phyloP scores from a whole-genome alignment of 768 basidiomycete species.

The Leccinum subgranulosum region DNA sequence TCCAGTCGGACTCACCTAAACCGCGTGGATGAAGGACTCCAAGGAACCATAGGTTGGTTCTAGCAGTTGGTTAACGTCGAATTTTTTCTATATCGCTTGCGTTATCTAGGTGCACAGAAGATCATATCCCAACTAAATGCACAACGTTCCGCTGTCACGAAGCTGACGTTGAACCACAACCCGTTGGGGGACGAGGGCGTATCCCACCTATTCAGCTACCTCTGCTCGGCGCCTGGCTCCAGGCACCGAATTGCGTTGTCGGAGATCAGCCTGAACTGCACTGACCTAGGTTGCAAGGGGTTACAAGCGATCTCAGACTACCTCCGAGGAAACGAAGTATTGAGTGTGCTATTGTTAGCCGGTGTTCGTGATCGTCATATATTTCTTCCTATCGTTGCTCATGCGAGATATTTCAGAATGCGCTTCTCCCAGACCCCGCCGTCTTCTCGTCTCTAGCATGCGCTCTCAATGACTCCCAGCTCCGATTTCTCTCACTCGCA shows the following conservation, averaged over 20 bases:
- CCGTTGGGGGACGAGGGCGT: constrained; percentile 56
- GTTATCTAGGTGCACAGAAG: constrained; percentile 47
- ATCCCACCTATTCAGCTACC: constrained; percentile 50
- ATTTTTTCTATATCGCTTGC: constrained; percentile 1
- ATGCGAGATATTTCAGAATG: constrained; percentile 36
- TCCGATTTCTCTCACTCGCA: constrained; percentile 50
- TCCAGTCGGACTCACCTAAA: constrained; percentile 18
- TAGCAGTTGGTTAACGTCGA: not conserved
- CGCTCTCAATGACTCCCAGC: constrained; percentile 51
- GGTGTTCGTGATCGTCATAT: constrained; percentile 41
- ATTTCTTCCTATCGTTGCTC: not conserved
- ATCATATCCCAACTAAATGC: constrained; percentile 46
- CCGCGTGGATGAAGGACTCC: constrained; percentile 19
- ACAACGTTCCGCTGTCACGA: constrained; percentile 42
- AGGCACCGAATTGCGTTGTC: constrained; percentile 39
- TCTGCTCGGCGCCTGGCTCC: constrained; percentile 47
- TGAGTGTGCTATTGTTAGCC: constrained; percentile 50
- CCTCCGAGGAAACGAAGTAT: constrained; percentile 41
- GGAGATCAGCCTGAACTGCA: constrained; percentile 57
- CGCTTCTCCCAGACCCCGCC: constrained; percentile 35
- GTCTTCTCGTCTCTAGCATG: constrained; percentile 40
- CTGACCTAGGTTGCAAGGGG: constrained; percentile 51
- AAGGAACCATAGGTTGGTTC: constrained; percentile 20
- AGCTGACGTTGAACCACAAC: constrained; percentile 55
- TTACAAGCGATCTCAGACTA: constrained; percentile 51